Evolutionary conservation across 2,329 filamentous ascomycete species (phyloP).

Genomic region (Venturia aucupariae): DNA sequence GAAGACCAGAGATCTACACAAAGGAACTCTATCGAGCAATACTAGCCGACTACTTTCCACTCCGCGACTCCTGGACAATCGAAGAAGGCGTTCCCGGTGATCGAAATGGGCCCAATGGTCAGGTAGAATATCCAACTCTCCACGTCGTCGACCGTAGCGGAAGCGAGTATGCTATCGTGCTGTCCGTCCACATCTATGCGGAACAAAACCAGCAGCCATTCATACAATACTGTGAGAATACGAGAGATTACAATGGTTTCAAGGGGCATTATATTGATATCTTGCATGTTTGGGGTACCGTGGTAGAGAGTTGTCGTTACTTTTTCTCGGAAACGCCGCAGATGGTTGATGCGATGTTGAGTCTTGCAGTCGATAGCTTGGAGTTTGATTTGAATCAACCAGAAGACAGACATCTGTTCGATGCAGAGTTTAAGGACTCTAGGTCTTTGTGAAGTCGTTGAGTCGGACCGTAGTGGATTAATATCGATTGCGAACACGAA

Average conservation of each 20-base stretch:
- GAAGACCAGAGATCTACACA: not conserved
- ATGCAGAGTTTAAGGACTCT: not conserved
- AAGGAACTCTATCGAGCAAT: not conserved
- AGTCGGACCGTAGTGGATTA: not conserved
- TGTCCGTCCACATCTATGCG: not conserved
- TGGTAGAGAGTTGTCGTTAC: not conserved
- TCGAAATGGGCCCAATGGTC: not conserved
- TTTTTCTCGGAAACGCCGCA: not conserved
- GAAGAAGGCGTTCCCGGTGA: not conserved
- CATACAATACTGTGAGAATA: not conserved
- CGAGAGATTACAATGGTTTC: not conserved
- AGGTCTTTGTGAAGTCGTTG: not conserved
- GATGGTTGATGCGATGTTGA: not conserved
- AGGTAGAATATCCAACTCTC: not conserved
- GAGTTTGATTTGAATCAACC: not conserved
- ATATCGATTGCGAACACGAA: not conserved
- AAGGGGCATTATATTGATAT: not conserved
- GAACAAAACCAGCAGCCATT: not conserved
- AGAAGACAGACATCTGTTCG: not conserved
- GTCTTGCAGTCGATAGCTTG: not conserved
- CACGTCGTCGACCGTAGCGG: not conserved
- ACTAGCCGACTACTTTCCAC: not conserved
- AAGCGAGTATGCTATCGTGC: not conserved
- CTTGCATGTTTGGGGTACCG: not conserved
- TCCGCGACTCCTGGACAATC: not conserved